Evolutionary conservation across 2,329 filamentous ascomycete genomes (phyloP), one percentile per base, ranked within the genome.

Genomic region (Fusarium irregulare): DNA sequence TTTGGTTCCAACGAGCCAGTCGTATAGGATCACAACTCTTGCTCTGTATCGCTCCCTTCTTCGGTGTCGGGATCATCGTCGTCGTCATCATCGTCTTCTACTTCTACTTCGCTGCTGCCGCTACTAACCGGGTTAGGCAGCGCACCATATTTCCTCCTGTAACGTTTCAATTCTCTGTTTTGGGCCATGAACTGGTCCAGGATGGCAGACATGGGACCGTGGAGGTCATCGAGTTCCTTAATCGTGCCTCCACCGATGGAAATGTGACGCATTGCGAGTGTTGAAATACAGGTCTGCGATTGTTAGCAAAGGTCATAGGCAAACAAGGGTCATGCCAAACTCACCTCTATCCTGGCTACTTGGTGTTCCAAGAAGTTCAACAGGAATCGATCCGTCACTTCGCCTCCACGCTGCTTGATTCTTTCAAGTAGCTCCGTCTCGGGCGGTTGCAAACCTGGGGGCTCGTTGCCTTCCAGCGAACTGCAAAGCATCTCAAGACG

Each of bases 401-500:
- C 94, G 13, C 93, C 93, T 53, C 92, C 93, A 44, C 90, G 82
- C 58, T 84, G 78, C 77, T 85, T 87, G 78, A 89, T 85, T 54
- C 85, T 83, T 69, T 97, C 93, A 71, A 98, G 83, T 59, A 98
- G 82, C 71, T 93, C 92, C 37, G 92, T 93, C 81, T 97, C 94
- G 0, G 94, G 93, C 58, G 92, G 87, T 76, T 93, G 91, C 67
- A 97, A 82, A 10, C 87, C 86, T 2, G 84, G 83, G 8, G 86
- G 85, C 2, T 85, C 87, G 4, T 88, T 85, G 57, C 89, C 89
- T 79, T 98, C 94, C n/a, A 99, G 83, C 49, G 90, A 89, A 76
- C 92, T 94, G 81, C 96, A 99, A 58, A 99, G 83, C 89, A 96
- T 97, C 83, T 99, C 96, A 27, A 99, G 85, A 49, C 95, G 89